Evolutionary conservation across 345 rosid genomes (phyloP), one percentile per base, ranked within the genome.

Genomic region (Melastoma malabathricum): DNA sequence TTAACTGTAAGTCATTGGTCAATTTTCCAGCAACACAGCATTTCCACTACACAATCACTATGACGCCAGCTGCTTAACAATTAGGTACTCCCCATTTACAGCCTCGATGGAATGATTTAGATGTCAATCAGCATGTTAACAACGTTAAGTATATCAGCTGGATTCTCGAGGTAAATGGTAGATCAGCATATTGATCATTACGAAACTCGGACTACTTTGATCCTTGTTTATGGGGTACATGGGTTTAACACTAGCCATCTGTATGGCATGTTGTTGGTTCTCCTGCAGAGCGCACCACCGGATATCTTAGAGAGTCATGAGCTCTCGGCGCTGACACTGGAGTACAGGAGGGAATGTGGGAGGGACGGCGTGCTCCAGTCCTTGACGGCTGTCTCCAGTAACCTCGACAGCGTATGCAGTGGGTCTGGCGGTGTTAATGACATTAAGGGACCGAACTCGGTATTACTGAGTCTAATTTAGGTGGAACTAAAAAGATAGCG

Each of bases 261-360:
- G 4, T 22, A 22, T 22, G 25, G 25, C 25, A 22, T 22, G 16
- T 1, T 1, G 15, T 13, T 29, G 15, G 0, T 59, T 17, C 18
- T 55, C 59, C 43, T 50, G 70, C 87, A 85, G 92, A 85, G 99
- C 72, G 81, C 94, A 72, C 99, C 99, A 1, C 74, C 64, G 46
- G 58, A 74, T 31, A 75, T 93, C 49, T 68, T 93, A 78, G 99
- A 88, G 95, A 76, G 69, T 29, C 89, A 85, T 49, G 89, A 85
- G 75, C 90, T 93, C 27, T 72, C 71, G 17, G 55, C 77, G 64
- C 66, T 93, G 75, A 83, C 95, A 15, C 63, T 93, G 58, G 99
- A 93, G 75, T 93, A 93, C 41, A 67, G 97, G 63, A 80, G 96
- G 78, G 99, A 93, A 67, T 93, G 99, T 15, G 94, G 94, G 19